phyloP scores from a whole-genome alignment of 768 basidiomycete genomes.

The Hygrophoropsis aurantiaca region DNA sequence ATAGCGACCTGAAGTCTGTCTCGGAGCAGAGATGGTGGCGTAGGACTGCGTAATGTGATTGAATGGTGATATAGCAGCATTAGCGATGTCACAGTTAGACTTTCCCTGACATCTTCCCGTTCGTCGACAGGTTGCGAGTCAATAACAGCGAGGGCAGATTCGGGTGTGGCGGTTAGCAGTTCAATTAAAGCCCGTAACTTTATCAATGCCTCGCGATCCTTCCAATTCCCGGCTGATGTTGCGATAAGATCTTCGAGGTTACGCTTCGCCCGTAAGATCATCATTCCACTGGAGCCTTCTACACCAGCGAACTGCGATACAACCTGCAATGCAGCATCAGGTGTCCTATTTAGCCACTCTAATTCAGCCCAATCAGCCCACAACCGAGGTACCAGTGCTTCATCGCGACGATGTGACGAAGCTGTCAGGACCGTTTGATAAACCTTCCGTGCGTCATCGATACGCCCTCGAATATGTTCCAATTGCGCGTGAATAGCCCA shows the following conservation, averaged over 20 bases:
- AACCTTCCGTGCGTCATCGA: slow-evolving; percentile 73
- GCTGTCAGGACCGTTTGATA: slow-evolving; percentile 66
- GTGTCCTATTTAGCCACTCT: slow-evolving; percentile 67
- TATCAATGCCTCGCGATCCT: slow-evolving; percentile 64
- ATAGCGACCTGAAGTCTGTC: slow-evolving; percentile 56
- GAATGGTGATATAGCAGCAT: slow-evolving; percentile 63
- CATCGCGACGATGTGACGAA: slow-evolving; percentile 35
- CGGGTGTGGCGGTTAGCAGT: slow-evolving; percentile 47
- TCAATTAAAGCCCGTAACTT: slow-evolving; percentile 67
- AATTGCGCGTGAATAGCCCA: slow-evolving; percentile 82
- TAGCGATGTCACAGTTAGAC: slow-evolving; percentile 54
- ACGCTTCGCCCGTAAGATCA: slow-evolving; percentile 63
- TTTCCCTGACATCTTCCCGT: slow-evolving; percentile 40
- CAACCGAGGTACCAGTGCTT: slow-evolving; percentile 42
- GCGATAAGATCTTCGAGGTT: slow-evolving; percentile 53
- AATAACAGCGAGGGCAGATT: slow-evolving; percentile 39
- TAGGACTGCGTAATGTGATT: slow-evolving; percentile 51
- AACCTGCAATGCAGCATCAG: slow-evolving; percentile 51
- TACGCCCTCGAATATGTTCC: slow-evolving; percentile 62
- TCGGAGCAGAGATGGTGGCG: slow-evolving; percentile 57
- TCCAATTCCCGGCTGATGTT: slow-evolving; percentile 40
- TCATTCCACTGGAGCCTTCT: slow-evolving; percentile 51
- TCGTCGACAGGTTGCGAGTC: slow-evolving; percentile 24
- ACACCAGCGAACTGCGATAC: slow-evolving; percentile 55
- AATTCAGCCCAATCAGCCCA: slow-evolving; percentile 88